Base-by-base conservation (phyloP, 306 rosid genomes). In the Glycyrrhiza uralensis region DNA sequence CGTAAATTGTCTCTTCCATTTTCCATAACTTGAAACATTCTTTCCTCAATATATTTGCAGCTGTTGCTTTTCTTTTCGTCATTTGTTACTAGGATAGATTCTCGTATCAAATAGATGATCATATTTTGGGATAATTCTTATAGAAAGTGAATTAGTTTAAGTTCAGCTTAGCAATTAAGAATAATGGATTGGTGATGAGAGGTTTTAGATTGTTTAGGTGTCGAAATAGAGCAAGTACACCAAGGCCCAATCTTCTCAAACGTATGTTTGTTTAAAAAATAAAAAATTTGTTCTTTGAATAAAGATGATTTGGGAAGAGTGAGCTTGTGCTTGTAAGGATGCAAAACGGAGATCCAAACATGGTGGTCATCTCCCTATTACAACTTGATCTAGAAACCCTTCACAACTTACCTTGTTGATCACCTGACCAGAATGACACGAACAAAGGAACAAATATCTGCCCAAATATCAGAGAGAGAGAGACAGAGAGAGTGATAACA, bases 31-130 rank as follows among this genome's bases (percentile, higher is more conserved):
- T 11, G 18, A 32, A 38, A 49, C 64, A 44, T 54, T 78, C 55
- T 60, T 82, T 57, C 30, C 55, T 11, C 71, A 29, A 56, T 76
- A 66, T 50, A 65, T 65, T 54, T 57, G 79, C 76, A 41, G 38
- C 29, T 18, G 33, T 22, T 59, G 61, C 54, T 42, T 47, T 72
- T 32, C 60, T 50, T 20, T 38, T 49, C 17, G 36, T 58, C 28
- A 32, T 29, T 64, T 20, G 4, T 47, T 32, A 14, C 26, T 66
- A 14, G 51, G 50, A 72, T 65, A 5, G 64, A n/a, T 36, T 65
- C 33, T 45, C 66, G 23, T 13, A 23, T 50, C 28, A 14, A 19
- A 6, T 51, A 24, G 29, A 49, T 4, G 20, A 56, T 61, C 51
- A 26, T 28, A 42, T 50, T 62, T 50, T 71, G 67, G 20, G 47